Evolutionary conservation across 106 monocot species (phyloP), one percentile per base, ranked within the genome.

Genomic region (Dendrobium officinale): DNA sequence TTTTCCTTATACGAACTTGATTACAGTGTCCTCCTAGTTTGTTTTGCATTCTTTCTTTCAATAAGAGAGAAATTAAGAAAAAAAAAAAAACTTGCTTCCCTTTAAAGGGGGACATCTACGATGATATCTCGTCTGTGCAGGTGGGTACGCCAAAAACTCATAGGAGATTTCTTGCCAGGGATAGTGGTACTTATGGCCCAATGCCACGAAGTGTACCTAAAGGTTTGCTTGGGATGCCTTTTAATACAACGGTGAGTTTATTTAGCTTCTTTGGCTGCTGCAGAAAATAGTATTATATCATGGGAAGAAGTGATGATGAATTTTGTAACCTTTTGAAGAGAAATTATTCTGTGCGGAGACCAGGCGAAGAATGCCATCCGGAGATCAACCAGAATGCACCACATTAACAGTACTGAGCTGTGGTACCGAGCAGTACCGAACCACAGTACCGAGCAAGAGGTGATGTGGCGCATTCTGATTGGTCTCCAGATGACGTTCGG

Each of bases 191-290:
- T 9, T 98, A 98, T 75, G 98, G 98, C 75, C 98, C 98, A 45
- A 91, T 98, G 91, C 98, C 98, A 75, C 90, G 91, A 18, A 83
- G 77, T 2, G 85, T 85, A 54, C 95, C 98, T 9, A 98, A 92
- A 86, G 97, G 98, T 20, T 85, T 98, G 24, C 82, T 98, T 6
- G 98, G 90, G 54, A 95, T 98, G 98, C 98, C 98, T 78, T 98
- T 95, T 75, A 98, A 98, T 84, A 98, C 95, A 26, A 98, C 98
- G 40, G 98, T 95, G 84, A 84, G 88, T 85, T 1, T 29, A 48
- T 51, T 13, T 51, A 55, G 75, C 40, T 18, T 19, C n/a, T 11
- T 11, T 48, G 43, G 5, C 16, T 61, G 20, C 47, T 47, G 48
- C 20, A 64, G 13, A 80, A 37, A 16, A 20, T 7, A 8, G 10